These are phyloP conservation scores for Extremus antarcticus DNA, from an alignment of 495 filamentous ascomycete genomes.

Conservation along the genomic window DNA sequence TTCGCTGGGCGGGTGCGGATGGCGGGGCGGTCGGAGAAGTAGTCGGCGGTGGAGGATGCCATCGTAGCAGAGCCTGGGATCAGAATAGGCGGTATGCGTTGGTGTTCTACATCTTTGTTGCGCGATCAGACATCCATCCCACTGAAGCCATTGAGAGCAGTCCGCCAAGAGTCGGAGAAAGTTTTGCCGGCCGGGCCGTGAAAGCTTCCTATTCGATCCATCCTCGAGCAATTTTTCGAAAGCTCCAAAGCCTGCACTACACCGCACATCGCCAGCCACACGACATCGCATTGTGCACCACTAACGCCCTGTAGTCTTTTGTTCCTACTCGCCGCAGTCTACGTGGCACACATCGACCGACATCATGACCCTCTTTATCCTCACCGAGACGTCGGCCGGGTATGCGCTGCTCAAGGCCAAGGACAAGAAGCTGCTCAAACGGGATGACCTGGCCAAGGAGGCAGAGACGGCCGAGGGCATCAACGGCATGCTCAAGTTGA, in stretches of 20 bases:
- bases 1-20: constrained; percentile 5
- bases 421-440: constrained; percentile 94
- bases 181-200: too few species aligned
- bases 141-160: too few species aligned
- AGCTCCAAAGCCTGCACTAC: not conserved
- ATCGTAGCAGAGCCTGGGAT: not conserved
- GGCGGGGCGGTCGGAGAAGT: constrained; percentile 10
- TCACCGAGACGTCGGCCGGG: constrained; percentile 88
- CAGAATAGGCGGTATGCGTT: not conserved
- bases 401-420: constrained; percentile 96
- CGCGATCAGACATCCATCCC: too few species aligned
- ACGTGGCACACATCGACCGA: not conserved
- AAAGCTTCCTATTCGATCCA: too few species aligned
- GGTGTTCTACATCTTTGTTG: not conserved
- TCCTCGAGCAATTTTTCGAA: not conserved
- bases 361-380: constrained; percentile 32
- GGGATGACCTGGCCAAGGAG: constrained; percentile 62
- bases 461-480: constrained; percentile 73
- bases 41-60: constrained; percentile 7
- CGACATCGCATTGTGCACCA: not conserved
- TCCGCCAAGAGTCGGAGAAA: too few species aligned
- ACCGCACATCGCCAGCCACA: not conserved
- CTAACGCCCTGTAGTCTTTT: not conserved
- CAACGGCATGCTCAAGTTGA: constrained; percentile 81
- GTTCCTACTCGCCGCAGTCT: not conserved